Evolutionary conservation across 2,329 filamentous ascomycete species (phyloP), one percentile per base, ranked within the genome.

Genomic region (Colletotrichum sojae): DNA sequence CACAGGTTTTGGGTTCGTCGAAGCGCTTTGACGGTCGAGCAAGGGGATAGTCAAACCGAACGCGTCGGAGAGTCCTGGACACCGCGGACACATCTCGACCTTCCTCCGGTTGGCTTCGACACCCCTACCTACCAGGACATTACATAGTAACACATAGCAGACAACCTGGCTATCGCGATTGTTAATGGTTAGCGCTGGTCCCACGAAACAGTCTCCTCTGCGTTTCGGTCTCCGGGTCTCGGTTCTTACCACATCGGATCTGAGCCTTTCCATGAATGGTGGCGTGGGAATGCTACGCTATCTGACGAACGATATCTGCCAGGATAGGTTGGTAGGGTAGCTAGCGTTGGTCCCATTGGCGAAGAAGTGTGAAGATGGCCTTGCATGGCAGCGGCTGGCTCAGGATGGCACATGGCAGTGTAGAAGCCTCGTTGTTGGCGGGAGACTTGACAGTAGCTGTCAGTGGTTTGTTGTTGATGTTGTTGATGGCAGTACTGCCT

Each of bases 1-100:
- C 64, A 63, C 57, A 48, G 67, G 27, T 51, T 54, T 63, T 63
- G 53, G 63, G 64, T 68, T 63, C 66, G 31, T 52, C 12, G 40
- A 51, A 56, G 53, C 63, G 67, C 67, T 36, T 63, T 70, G 67
- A 68, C 64, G 45, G 53, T 25, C 53, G 57, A 56, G 57, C 49
- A 48, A 68, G 57, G 67, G 46, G 6, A 25, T 54, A 20, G 36
- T 62, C 52, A 70, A 68, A 70, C 67, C 48, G 57, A 62, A 63
- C 27, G 22, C 53, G 67, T 70, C 67, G n/a, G 67, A 70, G 53
- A 51, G 55, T 53, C 10, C 56, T 51, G 63, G 45, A 36, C 20
- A 51, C 31, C 31, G 39, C 13, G 54, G 49, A 15, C 27, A 40
- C 39, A 43, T 25, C 46, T 52, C 36, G 39, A 45, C 12, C 8